Base-by-base conservation (phyloP, 306 rosid species). In the Phaseolus lunatus region DNA sequence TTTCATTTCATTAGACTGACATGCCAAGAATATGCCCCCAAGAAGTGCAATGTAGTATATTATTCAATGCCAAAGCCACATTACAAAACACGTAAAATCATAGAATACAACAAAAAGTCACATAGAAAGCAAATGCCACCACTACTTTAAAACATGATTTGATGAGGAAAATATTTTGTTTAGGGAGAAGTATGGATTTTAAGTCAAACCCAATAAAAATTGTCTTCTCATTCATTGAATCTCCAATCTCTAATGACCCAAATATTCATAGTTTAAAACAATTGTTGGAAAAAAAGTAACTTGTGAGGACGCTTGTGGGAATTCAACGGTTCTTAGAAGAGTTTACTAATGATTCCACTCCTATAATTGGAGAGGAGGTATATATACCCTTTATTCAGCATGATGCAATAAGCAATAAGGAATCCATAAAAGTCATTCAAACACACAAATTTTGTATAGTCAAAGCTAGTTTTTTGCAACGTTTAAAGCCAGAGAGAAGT, bases 401-500 rank as follows among this genome's bases (percentile, higher is more conserved):
- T 43, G 72, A 53, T 14, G 68, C 72, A 45, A 53, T 47, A 66
- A 54, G 53, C 39, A 62, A 62, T 9, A 53, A 61, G 75, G 50
- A 57, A 78, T 78, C 84, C 82, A 75, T 75, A 47, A 48, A 65
- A 75, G 64, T 61, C 58, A 75, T 37, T 64, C 48, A 67, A 79
- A 59, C 45, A 56, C 50, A 44, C 75, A 56, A 58, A 39, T 43
- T 15, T 37, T 49, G 61, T 7, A 72, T 44, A 47, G 75, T 63
- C 80, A 69, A 78, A 64, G 71, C 53, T 75, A 87, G 80, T 57
- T 80, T 48, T 64, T 77, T 58, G 61, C 56, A 43, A 76, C 73
- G 79, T 68, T 75, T 62, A 69, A 87, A 85, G 87, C 72, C 66
- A 71, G 18, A 59, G 63, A 59, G 73, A 64, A 52, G 66, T 74